Conservation (phyloP, 345 rosid genomes). For the Cardamine chenopodiifolia region DNA sequence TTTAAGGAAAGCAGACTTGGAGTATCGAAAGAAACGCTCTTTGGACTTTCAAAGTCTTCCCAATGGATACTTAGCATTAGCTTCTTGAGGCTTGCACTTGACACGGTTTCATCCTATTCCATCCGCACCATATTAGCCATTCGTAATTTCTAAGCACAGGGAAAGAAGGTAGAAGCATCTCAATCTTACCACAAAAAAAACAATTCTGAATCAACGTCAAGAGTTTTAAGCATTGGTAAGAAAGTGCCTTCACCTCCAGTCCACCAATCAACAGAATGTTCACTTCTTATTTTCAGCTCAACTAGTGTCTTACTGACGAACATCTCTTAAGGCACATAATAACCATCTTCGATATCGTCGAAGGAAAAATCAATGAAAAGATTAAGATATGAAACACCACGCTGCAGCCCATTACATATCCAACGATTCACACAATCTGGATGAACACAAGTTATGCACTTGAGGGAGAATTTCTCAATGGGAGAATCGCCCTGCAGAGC, state of each 20-base stretch:
- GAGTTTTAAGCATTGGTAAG: conserved; percentile 6
- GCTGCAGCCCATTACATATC: not conserved
- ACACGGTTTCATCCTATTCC: not conserved
- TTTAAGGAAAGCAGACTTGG: not conserved
- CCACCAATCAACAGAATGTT: not conserved
- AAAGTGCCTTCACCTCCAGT: not conserved
- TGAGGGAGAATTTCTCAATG: not conserved
- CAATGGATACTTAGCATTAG: not conserved
- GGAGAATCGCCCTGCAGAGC: not conserved
- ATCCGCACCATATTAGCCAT: not conserved
- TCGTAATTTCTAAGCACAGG: not conserved
- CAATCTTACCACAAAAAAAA: not conserved
- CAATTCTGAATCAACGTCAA: not conserved
- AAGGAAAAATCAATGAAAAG: not conserved
- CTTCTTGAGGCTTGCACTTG: conserved; percentile 12
- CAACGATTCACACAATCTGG: not conserved
- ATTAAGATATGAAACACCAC: not conserved
- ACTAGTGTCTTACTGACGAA: not conserved
- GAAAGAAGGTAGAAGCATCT: not conserved
- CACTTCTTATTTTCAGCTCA: not conserved
- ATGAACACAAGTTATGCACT: not conserved
- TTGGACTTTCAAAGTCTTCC: not conserved
- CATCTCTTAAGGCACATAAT: not conserved
- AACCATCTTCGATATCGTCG: not conserved
- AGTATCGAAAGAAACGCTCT: not conserved